Evolutionary conservation across 2,329 filamentous ascomycete genomes (phyloP).

Genomic region (Metarhizium anisopliae): DNA sequence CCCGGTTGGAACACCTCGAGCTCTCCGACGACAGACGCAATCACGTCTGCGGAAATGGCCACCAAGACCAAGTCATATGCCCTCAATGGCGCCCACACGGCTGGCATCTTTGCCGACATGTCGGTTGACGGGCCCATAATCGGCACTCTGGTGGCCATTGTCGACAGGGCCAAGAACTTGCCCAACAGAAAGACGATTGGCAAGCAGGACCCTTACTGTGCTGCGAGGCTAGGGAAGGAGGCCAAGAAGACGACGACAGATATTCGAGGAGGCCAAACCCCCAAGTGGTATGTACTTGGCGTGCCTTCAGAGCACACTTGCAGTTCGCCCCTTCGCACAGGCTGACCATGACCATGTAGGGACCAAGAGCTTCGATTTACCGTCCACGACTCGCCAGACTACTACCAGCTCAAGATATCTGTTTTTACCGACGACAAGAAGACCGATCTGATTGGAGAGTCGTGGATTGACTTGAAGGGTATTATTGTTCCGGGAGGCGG

Average conservation of each 20-base stretch:
- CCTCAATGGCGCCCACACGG: constrained; percentile 64
- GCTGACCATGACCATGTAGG: constrained; percentile 42
- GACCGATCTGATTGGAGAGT: constrained; percentile 91
- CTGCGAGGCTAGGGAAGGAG: constrained; percentile 86
- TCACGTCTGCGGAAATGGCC: constrained; percentile 31
- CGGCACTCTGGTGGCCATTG: constrained; percentile 82
- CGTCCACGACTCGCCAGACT: constrained; percentile 93
- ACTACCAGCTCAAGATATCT: constrained; percentile 89
- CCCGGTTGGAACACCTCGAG: background rate
- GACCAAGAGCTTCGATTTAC: constrained; percentile 94
- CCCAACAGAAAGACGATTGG: constrained; percentile 96
- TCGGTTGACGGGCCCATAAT: constrained; percentile 87
- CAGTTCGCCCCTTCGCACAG: background rate
- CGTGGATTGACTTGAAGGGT: constrained; percentile 74
- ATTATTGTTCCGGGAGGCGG: constrained; percentile 81
- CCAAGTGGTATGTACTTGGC: constrained; percentile 63
- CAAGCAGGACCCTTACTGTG: constrained; percentile 97
- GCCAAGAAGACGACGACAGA: constrained; percentile 96
- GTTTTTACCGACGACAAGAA: constrained; percentile 98
- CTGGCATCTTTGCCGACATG: constrained; percentile 92
- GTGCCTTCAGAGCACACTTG: background rate
- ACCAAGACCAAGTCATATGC: constrained; percentile 44
- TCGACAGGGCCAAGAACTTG: constrained; percentile 93
- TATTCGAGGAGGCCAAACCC: constrained; percentile 88
- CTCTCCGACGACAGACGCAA: too few relatives aligned